These are phyloP conservation scores for Pseudonectria buxi DNA, from an alignment of 2,329 filamentous ascomycete genomes.

Conservation along the genomic window DNA sequence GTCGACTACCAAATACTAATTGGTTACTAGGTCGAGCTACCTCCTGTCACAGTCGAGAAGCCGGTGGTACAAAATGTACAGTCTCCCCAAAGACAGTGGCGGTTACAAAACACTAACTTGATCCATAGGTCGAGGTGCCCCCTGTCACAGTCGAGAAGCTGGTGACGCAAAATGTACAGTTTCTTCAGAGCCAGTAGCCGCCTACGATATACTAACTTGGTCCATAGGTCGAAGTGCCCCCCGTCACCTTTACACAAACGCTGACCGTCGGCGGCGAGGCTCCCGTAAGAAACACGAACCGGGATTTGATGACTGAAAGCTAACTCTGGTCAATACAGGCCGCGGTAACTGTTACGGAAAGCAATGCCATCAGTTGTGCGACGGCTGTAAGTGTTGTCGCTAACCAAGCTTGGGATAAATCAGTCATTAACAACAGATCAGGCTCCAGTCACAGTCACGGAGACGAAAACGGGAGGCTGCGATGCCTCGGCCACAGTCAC, in stretches of 20 bases:
- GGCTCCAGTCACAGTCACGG: not conserved
- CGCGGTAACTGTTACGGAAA: constrained; percentile 14
- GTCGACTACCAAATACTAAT: too few species aligned
- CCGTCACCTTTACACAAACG: constrained; percentile 8
- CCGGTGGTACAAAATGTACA: too few species aligned
- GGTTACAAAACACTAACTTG: too few species aligned
- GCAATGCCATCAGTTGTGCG: constrained; percentile 5
- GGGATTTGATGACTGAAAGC: not conserved
- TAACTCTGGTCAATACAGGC: constrained; percentile 9
- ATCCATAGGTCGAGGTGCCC: too few species aligned
- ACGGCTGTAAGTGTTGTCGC: constrained; percentile 1
- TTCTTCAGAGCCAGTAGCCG: too few species aligned
- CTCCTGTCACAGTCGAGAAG: too few species aligned
- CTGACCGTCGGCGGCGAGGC: constrained; percentile 11
- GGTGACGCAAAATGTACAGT: too few species aligned
- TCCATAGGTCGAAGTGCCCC: constrained; percentile 5
- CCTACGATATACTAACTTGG: too few species aligned
- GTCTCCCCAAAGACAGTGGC: too few species aligned
- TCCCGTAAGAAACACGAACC: constrained; percentile 7
- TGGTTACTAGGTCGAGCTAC: too few species aligned
- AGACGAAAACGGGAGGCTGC: not conserved
- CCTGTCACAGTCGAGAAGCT: too few species aligned
- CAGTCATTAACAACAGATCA: not conserved
- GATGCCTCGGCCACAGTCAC: constrained; percentile 2
- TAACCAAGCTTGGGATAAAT: not conserved